Evolutionary conservation across 805 yeast genomes (phyloP), one percentile per base, ranked within the genome.

Genomic region (Barnettozyma pratensis): DNA sequence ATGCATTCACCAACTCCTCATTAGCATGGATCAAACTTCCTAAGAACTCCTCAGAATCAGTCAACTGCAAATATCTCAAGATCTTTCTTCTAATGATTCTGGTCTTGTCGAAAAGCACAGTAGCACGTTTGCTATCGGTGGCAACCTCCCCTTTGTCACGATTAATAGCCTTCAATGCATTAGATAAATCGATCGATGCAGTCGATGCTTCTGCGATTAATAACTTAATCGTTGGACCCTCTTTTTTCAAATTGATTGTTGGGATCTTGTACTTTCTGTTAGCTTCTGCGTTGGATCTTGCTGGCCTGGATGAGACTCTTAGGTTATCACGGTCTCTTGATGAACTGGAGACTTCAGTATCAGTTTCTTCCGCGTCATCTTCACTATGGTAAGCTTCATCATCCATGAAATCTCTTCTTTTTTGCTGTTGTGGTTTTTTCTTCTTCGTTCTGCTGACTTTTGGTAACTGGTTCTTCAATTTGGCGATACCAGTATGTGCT

Each of bases 11-110:
- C 52, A 94, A 75, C 63, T 88, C 91, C 58, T 94, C 99, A 63
- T 94, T 94, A 41, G 97, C 95, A 57, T 80, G 84, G 49, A 94
- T 80, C 53, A 94, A 74, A 40, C 88, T 77, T n/a, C 97, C 98
- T 53, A 94, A 68, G 52, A 81, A 85, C 59, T 88, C 96, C 54
- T 91, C 97, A 50, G 81, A 82, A 39, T 87, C 85, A 38, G 90
- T 88, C 45, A 80, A 73, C 67, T 94, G 98, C 55, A 94, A 74
- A 63, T 90, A 90, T 53, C 89, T 72, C 54, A 94, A 72, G 12
- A 94, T 80, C 58, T 81, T 83, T 51, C 96, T 76, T 63, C 99
- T 79, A 45, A 86, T 76, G 7, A 76, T 70, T 51, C 92, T 77
- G 58, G 95, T 86, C 64, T 81, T 75, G 50, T 87, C 85, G 61